phyloP scores from a whole-genome alignment of 495 filamentous ascomycete species.

The Margaritispora aquatica region DNA sequence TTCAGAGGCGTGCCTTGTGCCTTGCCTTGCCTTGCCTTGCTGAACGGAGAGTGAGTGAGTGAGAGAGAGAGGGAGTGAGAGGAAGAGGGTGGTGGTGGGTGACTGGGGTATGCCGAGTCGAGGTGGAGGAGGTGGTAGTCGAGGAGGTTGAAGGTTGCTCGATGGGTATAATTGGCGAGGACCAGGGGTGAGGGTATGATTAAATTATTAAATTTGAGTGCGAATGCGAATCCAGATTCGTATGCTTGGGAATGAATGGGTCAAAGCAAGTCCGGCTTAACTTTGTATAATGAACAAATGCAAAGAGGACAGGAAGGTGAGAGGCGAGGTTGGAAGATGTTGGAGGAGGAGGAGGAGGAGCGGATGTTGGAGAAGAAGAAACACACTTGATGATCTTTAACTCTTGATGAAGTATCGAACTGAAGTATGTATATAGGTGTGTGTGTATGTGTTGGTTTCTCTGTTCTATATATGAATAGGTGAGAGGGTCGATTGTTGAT shows the following conservation, averaged over 20 bases:
- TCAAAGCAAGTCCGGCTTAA: slow-evolving; percentile 29
- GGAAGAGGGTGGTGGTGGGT: slow-evolving; percentile 10
- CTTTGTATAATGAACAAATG: slow-evolving; percentile 16
- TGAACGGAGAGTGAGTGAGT: too few species aligned
- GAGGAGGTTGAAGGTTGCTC: too few species aligned
- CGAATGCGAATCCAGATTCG: too few species aligned
- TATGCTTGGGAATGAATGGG: slow-evolving; percentile 27
- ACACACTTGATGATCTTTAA: slow-evolving; percentile 17
- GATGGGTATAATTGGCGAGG: slow-evolving; percentile 28
- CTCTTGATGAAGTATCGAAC: slow-evolving; percentile 16
- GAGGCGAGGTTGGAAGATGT: slow-evolving; percentile 12
- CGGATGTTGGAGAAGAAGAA: too few species aligned
- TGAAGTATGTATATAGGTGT: too few species aligned
- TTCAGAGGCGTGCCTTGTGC: too few species aligned
- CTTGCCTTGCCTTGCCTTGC: too few species aligned
- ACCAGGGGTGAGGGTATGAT: slow-evolving; percentile 24
- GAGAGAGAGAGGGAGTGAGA: too few species aligned
- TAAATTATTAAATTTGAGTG: too few species aligned
- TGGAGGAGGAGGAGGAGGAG: slow-evolving; percentile 5
- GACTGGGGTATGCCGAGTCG: slow-evolving; percentile 20
- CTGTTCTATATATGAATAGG: slow-evolving; percentile 22
- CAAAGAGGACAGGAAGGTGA: too few species aligned
- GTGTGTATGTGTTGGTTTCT: slow-evolving; percentile 11
- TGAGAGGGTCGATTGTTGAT: slow-evolving; percentile 5
- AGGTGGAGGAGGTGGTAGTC: slow-evolving; percentile 7